Percentiles rank a stretch among this genome's conserved stretches.
phyloP scores from a whole-genome alignment of 805 yeast genomes.

The Candida ipomoeae region DNA sequence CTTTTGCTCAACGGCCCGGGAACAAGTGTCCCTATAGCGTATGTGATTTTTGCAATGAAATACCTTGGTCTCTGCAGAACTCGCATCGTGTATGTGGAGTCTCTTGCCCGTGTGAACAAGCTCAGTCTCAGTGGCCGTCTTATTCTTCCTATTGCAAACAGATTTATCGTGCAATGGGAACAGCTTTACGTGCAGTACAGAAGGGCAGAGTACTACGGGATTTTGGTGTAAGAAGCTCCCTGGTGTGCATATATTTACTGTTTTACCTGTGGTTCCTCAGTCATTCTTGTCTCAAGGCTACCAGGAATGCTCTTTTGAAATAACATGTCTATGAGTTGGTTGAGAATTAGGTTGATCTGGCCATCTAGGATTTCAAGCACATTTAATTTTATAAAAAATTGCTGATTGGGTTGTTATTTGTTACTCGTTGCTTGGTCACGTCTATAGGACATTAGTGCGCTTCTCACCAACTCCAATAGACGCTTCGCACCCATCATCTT shows the following conservation, averaged over 20 bases:
- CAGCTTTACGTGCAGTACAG: constrained; percentile 47
- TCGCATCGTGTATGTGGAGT: constrained; percentile 74
- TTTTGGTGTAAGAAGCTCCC: constrained; percentile 46
- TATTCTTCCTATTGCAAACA: constrained; percentile 64
- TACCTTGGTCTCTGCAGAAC: constrained; percentile 45
- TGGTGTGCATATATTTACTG: too few species aligned
- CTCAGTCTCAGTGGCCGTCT: constrained; percentile 76
- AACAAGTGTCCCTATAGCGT: constrained; percentile 67
- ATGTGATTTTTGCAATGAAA: constrained; percentile 49
- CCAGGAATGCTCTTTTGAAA: too few species aligned
- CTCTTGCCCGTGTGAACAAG: constrained; percentile 73
- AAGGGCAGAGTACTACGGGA: constrained; percentile 72
- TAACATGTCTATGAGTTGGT: too few species aligned
- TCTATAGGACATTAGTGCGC: background rate
- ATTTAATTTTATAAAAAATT: background rate
- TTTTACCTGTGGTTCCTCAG: too few species aligned
- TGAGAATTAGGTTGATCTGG: too few species aligned
- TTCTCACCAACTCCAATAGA: background rate
- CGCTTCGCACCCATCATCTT: background rate
- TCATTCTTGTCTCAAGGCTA: too few species aligned
- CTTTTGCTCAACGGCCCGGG: constrained; percentile 78
- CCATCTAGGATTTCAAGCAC: too few species aligned
- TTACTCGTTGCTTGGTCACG: too few species aligned
- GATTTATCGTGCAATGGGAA: constrained; percentile 90
- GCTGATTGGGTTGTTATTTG: background rate